A percentile compares a stretch with the other conserved stretches of the same genome.
Conservation (phyloP, 1,139 yeast genomes). For the Wickerhamomyces sp. region DNA sequence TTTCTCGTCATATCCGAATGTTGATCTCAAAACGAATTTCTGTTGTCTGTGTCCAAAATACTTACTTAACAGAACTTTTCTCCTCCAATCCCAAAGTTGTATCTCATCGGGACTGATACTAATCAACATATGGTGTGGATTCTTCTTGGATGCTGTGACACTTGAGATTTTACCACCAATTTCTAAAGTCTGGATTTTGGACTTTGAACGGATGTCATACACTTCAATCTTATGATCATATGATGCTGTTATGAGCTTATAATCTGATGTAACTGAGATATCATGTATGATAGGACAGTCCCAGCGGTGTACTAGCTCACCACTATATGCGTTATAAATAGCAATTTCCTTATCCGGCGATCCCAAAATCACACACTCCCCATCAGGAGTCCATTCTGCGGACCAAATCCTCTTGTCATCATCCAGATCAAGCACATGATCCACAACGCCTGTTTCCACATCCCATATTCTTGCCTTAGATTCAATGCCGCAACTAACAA, state of each 20-base stretch:
- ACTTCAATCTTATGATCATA: conserved; percentile 55
- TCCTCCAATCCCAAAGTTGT: conserved; percentile 67
- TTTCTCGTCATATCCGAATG: conserved; percentile 72
- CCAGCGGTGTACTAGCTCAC: conserved; percentile 23
- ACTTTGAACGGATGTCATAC: conserved; percentile 35
- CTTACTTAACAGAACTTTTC: conserved; percentile 48
- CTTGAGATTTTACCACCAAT: conserved; percentile 44
- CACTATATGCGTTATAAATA: conserved; percentile 50
- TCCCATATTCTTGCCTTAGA: conserved; percentile 66
- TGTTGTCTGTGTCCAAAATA: conserved; percentile 71
- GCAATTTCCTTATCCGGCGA: conserved; percentile 73
- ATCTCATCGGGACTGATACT: conserved; percentile 74
- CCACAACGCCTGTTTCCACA: conserved; percentile 32
- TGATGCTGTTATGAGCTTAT: conserved; percentile 59
- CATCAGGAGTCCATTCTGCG: conserved; percentile 68
- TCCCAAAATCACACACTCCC: conserved; percentile 62
- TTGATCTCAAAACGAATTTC: conserved; percentile 66
- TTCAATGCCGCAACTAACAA: conserved; percentile 63
- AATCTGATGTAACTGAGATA: conserved; percentile 62
- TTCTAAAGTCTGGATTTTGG: conserved; percentile 28
- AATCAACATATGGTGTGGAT: conserved; percentile 46
- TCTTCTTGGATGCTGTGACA: conserved; percentile 36
- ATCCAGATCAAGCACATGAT: conserved; percentile 10
- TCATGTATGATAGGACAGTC: conserved; percentile 56
- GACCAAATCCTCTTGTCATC: conserved; percentile 46